Base-by-base conservation (phyloP, 768 basidiomycete genomes). In the Melanogaster broomeanus region DNA sequence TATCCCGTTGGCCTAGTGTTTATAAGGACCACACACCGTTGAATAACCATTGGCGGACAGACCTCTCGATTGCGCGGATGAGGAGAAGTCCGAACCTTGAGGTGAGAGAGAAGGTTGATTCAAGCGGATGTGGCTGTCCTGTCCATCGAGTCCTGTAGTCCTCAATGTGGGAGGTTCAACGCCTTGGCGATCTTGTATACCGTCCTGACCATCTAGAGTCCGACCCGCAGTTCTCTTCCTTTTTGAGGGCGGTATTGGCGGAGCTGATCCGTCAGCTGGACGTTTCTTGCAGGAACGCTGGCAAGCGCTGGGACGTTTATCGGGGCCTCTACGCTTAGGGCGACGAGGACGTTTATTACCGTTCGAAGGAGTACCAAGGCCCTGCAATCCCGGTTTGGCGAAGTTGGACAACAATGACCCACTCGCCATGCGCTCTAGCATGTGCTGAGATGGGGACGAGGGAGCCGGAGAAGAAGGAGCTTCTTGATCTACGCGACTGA, bases 241-340 rank as follows among this genome's bases (percentile, higher is more conserved):
- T 69, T 85, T 85, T 44, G 77, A 66, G 50, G 79, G 72, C 51
- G 81, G 77, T 15, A 76, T 64, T 47, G 67, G 72, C 56, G 78
- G 73, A 46, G 74, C 79, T 55, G 84, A 83, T 33, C 78, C 72
- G 48, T 80, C 77, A 31, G 76, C 70, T 31, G 81, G 78, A 52
- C 87, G 77, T 76, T 89, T 91, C 82, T 91, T 91, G 78, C 88
- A 90, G 49, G 85, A 86, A 60, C 90, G 79, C 66, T 89, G 87
- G 56, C 89, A 81, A 51, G 88, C 90, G 24, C 90, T 89, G 52
- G 90, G 90, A 62, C 82, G 82, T 73, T 90, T 91, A 78, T 92
- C 90, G 56, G 90, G 90, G 3, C 90, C 90, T 55, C 90, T 80
- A 54, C 90, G 84, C 71, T 88, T 80, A 46, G 87, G 87, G 27